phyloP scores from a whole-genome alignment of 495 filamentous ascomycete species.

The Opeltia flavorubescens region DNA sequence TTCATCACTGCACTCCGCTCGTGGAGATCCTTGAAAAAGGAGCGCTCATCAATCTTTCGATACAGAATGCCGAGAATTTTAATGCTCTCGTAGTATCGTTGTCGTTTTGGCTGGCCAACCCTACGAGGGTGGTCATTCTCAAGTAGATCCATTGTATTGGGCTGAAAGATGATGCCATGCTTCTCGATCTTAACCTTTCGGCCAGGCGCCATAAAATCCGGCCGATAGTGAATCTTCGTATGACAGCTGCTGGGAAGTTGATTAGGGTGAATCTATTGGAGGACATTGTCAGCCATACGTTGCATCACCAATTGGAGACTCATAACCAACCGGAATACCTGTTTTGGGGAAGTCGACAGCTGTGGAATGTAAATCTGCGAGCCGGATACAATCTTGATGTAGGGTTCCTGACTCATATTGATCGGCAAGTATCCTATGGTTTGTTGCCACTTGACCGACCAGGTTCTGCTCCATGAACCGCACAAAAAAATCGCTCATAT shows the following conservation, averaged over 20 bases:
- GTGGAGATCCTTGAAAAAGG: conserved; percentile 45
- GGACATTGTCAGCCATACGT: neutral
- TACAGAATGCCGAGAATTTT: conserved; percentile 60
- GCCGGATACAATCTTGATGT: conserved; percentile 37
- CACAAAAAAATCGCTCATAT: conserved; percentile 64
- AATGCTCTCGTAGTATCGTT: conserved; percentile 45
- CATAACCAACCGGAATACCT: conserved; percentile 43
- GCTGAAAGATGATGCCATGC: conserved; percentile 29
- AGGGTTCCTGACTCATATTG: conserved; percentile 34
- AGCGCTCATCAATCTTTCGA: conserved; percentile 52
- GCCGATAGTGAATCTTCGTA: conserved; percentile 15
- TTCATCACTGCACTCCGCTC: neutral
- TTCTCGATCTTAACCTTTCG: conserved; percentile 36
- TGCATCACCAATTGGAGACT: neutral
- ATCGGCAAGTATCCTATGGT: conserved; percentile 54
- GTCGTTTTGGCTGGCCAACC: conserved; percentile 28
- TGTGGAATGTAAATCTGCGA: conserved; percentile 55
- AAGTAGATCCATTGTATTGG: conserved; percentile 11
- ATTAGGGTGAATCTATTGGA: neutral
- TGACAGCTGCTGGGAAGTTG: neutral
- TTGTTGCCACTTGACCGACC: conserved; percentile 48
- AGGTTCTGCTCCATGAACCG: conserved; percentile 61
- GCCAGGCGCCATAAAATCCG: conserved; percentile 52
- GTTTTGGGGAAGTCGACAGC: conserved; percentile 74
- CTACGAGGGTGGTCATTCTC: conserved; percentile 31